A percentile compares a stretch with the other conserved stretches of the same genome.
Evolutionary conservation across 306 rosid genomes (phyloP).

Genomic region (Leucaena leucocephala): DNA sequence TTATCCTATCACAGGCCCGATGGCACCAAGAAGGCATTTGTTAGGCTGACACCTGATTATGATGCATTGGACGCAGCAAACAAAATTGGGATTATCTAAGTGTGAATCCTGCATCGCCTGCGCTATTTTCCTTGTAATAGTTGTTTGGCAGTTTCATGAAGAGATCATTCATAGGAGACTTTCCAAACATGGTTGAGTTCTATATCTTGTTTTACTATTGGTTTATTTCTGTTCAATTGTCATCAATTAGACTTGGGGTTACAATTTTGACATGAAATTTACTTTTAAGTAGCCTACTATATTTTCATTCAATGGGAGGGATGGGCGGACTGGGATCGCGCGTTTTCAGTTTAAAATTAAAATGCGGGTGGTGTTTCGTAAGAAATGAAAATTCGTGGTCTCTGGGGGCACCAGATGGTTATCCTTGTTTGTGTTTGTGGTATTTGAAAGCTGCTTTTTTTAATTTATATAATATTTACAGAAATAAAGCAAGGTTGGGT

Average conservation of each 20-base stretch:
- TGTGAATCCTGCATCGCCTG: constrained; percentile 18
- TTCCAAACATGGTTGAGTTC: constrained; percentile 9
- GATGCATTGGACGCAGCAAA: constrained; percentile 91
- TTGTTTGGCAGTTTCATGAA: constrained; percentile 31
- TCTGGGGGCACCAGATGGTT: neutral
- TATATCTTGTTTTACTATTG: constrained; percentile 26
- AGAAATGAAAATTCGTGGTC: neutral
- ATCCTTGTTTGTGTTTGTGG: neutral
- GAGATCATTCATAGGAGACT: constrained; percentile 6
- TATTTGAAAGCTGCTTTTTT: neutral
- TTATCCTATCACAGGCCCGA: constrained; percentile 67
- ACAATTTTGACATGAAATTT: constrained; percentile 45
- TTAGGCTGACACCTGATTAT: constrained; percentile 78
- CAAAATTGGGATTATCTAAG: constrained; percentile 88
- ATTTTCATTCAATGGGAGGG: neutral
- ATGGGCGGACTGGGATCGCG: neutral
- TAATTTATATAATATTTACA: neutral
- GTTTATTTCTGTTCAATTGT: constrained; percentile 25
- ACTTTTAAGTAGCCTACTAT: neutral
- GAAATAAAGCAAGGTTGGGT: neutral
- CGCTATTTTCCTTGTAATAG: constrained; percentile 12
- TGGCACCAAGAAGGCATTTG: constrained; percentile 95
- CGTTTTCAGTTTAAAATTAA: neutral
- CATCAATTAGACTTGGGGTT: constrained; percentile 16
- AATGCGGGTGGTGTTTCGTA: neutral